Evolutionary conservation across 306 rosid species (phyloP).

Genomic region (Acacia confusa): DNA sequence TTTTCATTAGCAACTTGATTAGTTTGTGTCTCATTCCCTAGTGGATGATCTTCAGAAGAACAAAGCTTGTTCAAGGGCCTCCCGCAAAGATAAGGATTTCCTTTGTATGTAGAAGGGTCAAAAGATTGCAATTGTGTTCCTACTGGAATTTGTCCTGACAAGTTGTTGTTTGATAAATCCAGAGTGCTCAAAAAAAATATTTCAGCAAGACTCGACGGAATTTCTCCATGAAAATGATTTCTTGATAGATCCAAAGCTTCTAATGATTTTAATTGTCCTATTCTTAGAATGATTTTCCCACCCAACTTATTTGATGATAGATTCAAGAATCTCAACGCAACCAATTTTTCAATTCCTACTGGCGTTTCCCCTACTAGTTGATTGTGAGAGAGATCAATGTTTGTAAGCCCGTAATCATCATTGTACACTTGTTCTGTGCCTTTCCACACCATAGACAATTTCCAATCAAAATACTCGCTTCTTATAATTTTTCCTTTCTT

Average conservation of each 20-base stretch:
- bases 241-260: background rate
- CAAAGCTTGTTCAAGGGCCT: background rate
- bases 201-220: conserved; percentile 1
- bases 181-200: background rate
- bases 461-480: too few relatives aligned
- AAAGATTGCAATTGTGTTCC: conserved; percentile 13
- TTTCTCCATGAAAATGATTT: conserved; percentile 16
- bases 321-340: background rate
- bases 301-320: background rate
- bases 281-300: background rate
- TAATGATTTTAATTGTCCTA: background rate
- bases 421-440: background rate
- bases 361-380: conserved; percentile 7
- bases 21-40: background rate
- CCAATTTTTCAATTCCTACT: background rate
- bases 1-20: too few relatives aligned
- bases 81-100: background rate
- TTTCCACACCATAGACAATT: background rate
- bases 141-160: conserved; percentile 14
- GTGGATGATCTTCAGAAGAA: background rate
- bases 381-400: conserved; percentile 24
- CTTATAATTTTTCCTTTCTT: too few relatives aligned
- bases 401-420: background rate
- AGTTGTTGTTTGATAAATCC: conserved; percentile 20
- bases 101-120: background rate